Evolutionary conservation across 805 yeast genomes (phyloP).

Genomic region (Wickerhamiella lipophila): DNA sequence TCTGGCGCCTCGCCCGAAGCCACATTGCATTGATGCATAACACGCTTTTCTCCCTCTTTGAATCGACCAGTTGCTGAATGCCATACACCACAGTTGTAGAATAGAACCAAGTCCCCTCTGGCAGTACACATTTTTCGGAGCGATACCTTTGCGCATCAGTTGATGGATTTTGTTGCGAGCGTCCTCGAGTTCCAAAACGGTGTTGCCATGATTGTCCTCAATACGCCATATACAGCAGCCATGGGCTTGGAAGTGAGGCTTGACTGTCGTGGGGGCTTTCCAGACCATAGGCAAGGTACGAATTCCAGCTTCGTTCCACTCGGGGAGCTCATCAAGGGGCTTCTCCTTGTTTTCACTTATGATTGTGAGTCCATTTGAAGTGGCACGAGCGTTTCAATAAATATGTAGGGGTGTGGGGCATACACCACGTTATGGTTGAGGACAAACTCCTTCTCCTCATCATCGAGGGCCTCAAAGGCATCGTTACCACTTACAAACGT

Average conservation of each 20-base stretch:
- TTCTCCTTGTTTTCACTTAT: slow-evolving; percentile 65
- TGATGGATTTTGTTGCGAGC: slow-evolving; percentile 61
- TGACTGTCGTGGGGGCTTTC: slow-evolving; percentile 79
- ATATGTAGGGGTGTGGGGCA: slow-evolving; percentile 88
- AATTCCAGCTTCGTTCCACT: slow-evolving; percentile 69
- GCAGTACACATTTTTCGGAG: slow-evolving; percentile 60
- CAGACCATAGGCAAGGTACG: slow-evolving; percentile 77
- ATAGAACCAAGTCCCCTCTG: slow-evolving; percentile 80
- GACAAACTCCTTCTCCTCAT: slow-evolving; percentile 62
- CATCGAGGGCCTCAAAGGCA: slow-evolving; percentile 55
- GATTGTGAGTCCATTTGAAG: slow-evolving; percentile 79
- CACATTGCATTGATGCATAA: slow-evolving; percentile 90
- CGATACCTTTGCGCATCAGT: slow-evolving; percentile 75
- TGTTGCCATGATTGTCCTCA: slow-evolving; percentile 43
- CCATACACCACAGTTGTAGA: slow-evolving; percentile 82
- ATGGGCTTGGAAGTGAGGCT: slow-evolving; percentile 75
- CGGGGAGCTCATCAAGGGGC: slow-evolving; percentile 55
- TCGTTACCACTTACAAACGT: slow-evolving; percentile 77
- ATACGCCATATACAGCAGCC: slow-evolving; percentile 73
- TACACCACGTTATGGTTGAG: slow-evolving; percentile 69
- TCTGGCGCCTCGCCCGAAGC: slow-evolving; percentile 66
- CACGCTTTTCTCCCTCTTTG: slow-evolving; percentile 59
- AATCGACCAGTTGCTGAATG: slow-evolving; percentile 88
- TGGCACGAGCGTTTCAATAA: slow-evolving; percentile 70
- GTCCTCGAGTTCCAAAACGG: slow-evolving; percentile 45